These are phyloP conservation scores for Diospyros kaki DNA, from an alignment of 148 eudicot genomes.

Conservation along the genomic window DNA sequence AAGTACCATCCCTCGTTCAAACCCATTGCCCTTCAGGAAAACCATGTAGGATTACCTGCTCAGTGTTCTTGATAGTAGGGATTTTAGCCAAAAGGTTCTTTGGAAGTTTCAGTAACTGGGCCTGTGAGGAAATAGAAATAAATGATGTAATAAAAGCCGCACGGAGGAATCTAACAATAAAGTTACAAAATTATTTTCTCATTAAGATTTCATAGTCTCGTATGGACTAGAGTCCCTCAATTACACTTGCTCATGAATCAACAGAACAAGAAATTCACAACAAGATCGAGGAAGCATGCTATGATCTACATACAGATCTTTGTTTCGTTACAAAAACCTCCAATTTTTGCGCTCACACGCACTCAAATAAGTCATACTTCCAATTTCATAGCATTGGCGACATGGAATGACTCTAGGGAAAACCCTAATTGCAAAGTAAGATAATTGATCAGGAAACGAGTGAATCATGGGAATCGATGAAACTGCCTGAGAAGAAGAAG, in stretches of 20 bases:
- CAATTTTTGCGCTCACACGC: not conserved
- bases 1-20: not conserved
- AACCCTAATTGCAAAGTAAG: conserved; percentile 2
- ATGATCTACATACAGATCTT: too few relatives aligned
- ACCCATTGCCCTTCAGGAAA: not conserved
- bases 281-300: too few relatives aligned
- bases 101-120: conserved; percentile 48
- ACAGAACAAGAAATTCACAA: not conserved
- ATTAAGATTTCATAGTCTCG: not conserved
- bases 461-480: too few relatives aligned
- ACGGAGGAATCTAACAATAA: not conserved
- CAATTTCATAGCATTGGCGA: not conserved
- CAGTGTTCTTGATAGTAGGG: conserved; percentile 50
- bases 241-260: not conserved
- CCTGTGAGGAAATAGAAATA: conserved; percentile 27
- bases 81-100: conserved; percentile 54
- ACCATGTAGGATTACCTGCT: conserved; percentile 29
- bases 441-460: too few relatives aligned
- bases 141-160: not conserved
- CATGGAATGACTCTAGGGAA: not conserved
- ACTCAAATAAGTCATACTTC: not conserved
- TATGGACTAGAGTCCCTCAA: not conserved
- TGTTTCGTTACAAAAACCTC: too few relatives aligned
- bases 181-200: not conserved
- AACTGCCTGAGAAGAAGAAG: conserved; percentile 78